phyloP scores from a whole-genome alignment of 2,329 filamentous ascomycete species.

The Rutstroemia sp. region DNA sequence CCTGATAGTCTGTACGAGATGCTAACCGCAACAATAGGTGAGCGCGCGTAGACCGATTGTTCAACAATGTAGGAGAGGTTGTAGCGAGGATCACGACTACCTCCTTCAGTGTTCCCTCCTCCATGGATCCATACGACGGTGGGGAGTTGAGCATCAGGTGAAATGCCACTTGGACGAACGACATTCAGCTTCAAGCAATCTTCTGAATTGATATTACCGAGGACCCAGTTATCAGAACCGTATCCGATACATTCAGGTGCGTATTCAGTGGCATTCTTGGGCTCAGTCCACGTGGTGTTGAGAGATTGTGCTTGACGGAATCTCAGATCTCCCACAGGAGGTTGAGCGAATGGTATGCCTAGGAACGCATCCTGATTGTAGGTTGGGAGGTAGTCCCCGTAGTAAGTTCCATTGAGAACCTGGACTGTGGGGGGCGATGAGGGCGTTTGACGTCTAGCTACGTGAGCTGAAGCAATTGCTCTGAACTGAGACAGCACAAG shows the following conservation, averaged over 20 bases:
- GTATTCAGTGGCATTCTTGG: slow-evolving; percentile 22
- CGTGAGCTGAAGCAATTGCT: no score
- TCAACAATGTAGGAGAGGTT: slow-evolving; percentile 50
- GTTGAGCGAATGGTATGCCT: slow-evolving; percentile 17
- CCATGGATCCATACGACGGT: slow-evolving; percentile 49
- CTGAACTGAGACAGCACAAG: no score
- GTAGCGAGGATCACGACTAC: slow-evolving; percentile 40
- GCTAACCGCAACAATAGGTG: slow-evolving; percentile 38
- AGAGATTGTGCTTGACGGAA: slow-evolving; percentile 10
- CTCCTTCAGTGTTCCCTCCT: slow-evolving; percentile 30
- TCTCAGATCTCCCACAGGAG: slow-evolving; percentile 8
- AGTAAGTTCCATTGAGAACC: slow-evolving; percentile 19
- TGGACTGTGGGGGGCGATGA: slow-evolving; percentile 10
- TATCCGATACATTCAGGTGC: slow-evolving; percentile 8
- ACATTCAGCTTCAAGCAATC: slow-evolving; percentile 11
- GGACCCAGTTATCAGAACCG: slow-evolving; percentile 1
- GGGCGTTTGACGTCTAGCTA: no score
- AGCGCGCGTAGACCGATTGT: slow-evolving; percentile 34
- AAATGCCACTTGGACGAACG: slow-evolving; percentile 34
- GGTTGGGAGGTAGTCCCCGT: slow-evolving; percentile 10
- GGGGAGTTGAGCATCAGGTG: slow-evolving; percentile 33
- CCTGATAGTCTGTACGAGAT: slow-evolving; percentile 37
- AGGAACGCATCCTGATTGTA: slow-evolving; percentile 19
- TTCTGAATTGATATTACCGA: slow-evolving; percentile 6
- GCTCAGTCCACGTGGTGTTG: slow-evolving; percentile 8